Conservation (phyloP, 768 basidiomycete genomes). For the Podaxis sp. region DNA sequence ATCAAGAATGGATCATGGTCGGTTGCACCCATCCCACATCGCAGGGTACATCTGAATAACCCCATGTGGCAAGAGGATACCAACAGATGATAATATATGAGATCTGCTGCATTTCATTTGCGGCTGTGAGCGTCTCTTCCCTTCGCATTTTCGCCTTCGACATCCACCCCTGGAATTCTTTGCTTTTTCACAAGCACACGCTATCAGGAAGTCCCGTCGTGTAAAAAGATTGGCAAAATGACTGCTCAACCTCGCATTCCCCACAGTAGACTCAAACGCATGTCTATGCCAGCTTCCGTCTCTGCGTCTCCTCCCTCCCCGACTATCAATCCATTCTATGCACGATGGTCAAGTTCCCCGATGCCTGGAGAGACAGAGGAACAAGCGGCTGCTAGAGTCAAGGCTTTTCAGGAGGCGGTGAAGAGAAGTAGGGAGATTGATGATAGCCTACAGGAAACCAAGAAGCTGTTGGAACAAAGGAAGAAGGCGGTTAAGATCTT, state of each 20-base stretch:
- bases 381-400: slow-evolving; percentile 28
- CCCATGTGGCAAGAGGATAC: slow-evolving; percentile 4
- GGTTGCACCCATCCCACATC: background rate
- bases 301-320: slow-evolving; percentile 10
- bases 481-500: slow-evolving; percentile 51
- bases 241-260: background rate
- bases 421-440: slow-evolving; percentile 46
- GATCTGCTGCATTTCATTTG: background rate
- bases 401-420: slow-evolving; percentile 36
- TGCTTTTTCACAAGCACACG: background rate
- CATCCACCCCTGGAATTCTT: background rate
- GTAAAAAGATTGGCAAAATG: background rate
- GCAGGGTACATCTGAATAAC: background rate
- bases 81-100: slow-evolving; percentile 4
- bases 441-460: slow-evolving; percentile 37
- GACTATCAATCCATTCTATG: slow-evolving; percentile 25
- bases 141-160: background rate
- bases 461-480: slow-evolving; percentile 42
- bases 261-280: background rate
- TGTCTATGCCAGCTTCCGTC: slow-evolving; percentile 2
- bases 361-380: slow-evolving; percentile 29
- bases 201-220: background rate
- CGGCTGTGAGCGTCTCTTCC: background rate
- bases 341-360: slow-evolving; percentile 19
- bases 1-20: background rate